Conservation (phyloP, 176 grass and related monocot species). For the Puccinellia tenuiflora region DNA sequence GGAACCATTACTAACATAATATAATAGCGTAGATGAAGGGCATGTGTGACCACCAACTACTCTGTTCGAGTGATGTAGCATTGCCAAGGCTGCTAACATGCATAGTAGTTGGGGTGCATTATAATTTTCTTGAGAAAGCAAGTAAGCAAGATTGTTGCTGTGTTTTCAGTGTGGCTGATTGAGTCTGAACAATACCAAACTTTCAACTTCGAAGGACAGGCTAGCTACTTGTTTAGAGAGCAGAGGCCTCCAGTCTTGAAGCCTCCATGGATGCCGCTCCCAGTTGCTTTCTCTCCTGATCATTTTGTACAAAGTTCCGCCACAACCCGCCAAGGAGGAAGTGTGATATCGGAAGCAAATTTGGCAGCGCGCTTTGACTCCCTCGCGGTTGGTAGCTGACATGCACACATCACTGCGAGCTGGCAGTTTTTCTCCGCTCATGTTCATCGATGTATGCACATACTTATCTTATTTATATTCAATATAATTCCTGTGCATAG, state of each 20-base stretch:
- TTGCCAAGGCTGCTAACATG: neutral
- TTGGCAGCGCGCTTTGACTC: conserved; percentile 32
- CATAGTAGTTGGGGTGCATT: too few species aligned
- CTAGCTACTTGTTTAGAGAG: neutral
- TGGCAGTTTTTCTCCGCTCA: neutral
- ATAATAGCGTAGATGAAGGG: neutral
- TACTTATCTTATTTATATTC: neutral
- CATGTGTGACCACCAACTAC: neutral
- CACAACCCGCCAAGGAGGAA: neutral
- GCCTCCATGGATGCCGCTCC: neutral
- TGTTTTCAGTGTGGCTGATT: neutral
- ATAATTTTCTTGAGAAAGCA: neutral
- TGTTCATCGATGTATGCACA: neutral
- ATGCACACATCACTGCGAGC: conserved; percentile 30
- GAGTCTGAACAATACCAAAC: neutral
- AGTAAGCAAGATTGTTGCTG: neutral
- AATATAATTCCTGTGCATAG: neutral
- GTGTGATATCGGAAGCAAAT: conserved; percentile 4
- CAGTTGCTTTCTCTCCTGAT: conserved; percentile 17
- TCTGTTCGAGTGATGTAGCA: too few species aligned
- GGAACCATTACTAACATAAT: too few species aligned
- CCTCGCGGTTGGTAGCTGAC: conserved; percentile 21
- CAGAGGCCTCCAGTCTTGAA: neutral
- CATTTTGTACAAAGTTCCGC: neutral
- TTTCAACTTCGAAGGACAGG: neutral